These are phyloP conservation scores for Carex littledalei DNA, from an alignment of 176 grass and related monocot genomes.

Conservation along the genomic window DNA sequence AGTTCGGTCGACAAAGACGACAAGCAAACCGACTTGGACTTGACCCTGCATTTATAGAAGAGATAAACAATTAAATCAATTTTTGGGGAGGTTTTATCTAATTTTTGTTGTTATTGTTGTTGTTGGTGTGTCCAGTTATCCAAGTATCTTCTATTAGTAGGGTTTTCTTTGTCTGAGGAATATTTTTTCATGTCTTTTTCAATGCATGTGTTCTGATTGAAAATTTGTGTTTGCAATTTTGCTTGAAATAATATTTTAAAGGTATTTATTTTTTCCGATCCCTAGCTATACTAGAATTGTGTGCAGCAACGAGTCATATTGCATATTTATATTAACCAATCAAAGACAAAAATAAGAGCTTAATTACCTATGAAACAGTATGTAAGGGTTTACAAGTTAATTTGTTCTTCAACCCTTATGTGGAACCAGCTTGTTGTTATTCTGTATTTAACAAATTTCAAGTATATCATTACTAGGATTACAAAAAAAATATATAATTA, in stretches of 20 bases:
- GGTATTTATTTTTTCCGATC: not conserved
- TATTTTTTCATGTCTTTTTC: not conserved
- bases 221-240: not conserved
- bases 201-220: not conserved
- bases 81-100: not conserved
- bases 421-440: not conserved
- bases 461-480: not conserved
- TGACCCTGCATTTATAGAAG: conserved; percentile 6
- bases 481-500: not conserved
- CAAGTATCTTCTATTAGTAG: not conserved
- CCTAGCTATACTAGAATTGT: not conserved
- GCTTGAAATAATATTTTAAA: not conserved
- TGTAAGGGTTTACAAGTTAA: not conserved
- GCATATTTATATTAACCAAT: not conserved
- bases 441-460: not conserved
- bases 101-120: not conserved
- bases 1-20: not conserved
- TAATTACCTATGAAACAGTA: not conserved
- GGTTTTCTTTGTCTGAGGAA: not conserved
- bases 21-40: not conserved
- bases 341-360: not conserved
- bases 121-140: not conserved
- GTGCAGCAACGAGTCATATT: not conserved
- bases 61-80: not conserved
- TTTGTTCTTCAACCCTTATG: not conserved